Base-by-base conservation (phyloP, 306 rosid species). In the Cucurbita pepo region DNA sequence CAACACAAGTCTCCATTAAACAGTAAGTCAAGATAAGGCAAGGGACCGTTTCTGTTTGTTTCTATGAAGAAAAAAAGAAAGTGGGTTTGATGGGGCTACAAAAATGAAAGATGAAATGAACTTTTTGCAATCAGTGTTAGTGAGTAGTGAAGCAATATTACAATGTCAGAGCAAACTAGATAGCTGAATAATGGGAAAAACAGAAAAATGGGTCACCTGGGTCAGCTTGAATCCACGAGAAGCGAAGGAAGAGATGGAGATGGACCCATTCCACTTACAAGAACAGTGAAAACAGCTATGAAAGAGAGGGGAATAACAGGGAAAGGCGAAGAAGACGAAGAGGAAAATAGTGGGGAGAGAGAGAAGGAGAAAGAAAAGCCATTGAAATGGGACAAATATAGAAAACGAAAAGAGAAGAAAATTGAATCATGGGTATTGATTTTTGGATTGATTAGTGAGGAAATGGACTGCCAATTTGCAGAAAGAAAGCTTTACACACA, bases 381-480 rank as follows among this genome's bases (percentile, higher is more conserved):
- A 50, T 15, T 36, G 43, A 16, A 69, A 69, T 8, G 74, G 74
- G 74, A 69, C 59, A 69, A 69, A 69, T 51, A 30, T 69, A 44
- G 73, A 45, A 67, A 67, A 50, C 45, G 45, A 61, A 16, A 61
- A 61, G 67, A 41, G 59, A 69, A 25, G 54, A 48, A 30, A 69
- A 25, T 34, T 69, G 74, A 69, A 50, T 16, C 4, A 69, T 69
- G 74, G 74, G 74, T 69, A 34, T 69, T 69, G 58, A 59, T 8
- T 69, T 51, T 52, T 69, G 43, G 59, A 69, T 37, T 51, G 74
- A 69, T 69, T 69, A 50, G 15, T 69, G 74, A 30, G 13, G 74
- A 69, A 69, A 69, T 69, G 44, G 74, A 48, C 74, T 69, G 74
- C 59, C 59, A 69, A 69, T 30, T 69, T 69, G 59, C 74, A 69